These are phyloP conservation scores for Exserohilum rostratum DNA, from an alignment of 2,329 filamentous ascomycete genomes.

Conservation along the genomic window DNA sequence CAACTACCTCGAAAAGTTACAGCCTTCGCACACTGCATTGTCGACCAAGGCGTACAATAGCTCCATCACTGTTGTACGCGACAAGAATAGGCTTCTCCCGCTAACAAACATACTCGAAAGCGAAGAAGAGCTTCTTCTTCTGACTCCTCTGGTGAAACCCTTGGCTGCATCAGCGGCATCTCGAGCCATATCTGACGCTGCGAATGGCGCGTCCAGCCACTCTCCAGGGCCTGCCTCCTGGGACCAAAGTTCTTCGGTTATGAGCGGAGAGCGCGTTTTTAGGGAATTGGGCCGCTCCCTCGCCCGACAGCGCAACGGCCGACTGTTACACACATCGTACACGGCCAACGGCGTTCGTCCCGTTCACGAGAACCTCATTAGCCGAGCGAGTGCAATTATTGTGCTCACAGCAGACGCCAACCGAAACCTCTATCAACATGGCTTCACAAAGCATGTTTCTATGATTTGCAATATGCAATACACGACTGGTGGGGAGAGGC, in stretches of 20 bases:
- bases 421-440: conserved; percentile 88
- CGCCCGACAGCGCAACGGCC: conserved; percentile 83
- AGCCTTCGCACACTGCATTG: conserved; percentile 79
- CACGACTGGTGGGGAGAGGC: conserved; percentile 71
- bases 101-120: conserved; percentile 80
- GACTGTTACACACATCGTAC: conserved; percentile 91
- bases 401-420: conserved; percentile 94
- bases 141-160: conserved; percentile 90
- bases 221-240: conserved; percentile 62
- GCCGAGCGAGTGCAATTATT: conserved; percentile 84
- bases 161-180: conserved; percentile 88
- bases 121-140: conserved; percentile 84
- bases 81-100: conserved; percentile 84
- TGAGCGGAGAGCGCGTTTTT: conserved; percentile 94
- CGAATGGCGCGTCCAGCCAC: conserved; percentile 54
- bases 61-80: conserved; percentile 90
- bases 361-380: conserved; percentile 91
- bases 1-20: conserved; percentile 76
- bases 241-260: conserved; percentile 68
- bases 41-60: conserved; percentile 88
- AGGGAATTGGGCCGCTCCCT: conserved; percentile 85
- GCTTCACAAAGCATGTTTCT: conserved; percentile 93
- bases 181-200: conserved; percentile 69
- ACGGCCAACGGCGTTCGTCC: conserved; percentile 90
- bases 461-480: conserved; percentile 89